Base-by-base conservation (phyloP, 176 grass and related monocot genomes). In the Musa itinerans region DNA sequence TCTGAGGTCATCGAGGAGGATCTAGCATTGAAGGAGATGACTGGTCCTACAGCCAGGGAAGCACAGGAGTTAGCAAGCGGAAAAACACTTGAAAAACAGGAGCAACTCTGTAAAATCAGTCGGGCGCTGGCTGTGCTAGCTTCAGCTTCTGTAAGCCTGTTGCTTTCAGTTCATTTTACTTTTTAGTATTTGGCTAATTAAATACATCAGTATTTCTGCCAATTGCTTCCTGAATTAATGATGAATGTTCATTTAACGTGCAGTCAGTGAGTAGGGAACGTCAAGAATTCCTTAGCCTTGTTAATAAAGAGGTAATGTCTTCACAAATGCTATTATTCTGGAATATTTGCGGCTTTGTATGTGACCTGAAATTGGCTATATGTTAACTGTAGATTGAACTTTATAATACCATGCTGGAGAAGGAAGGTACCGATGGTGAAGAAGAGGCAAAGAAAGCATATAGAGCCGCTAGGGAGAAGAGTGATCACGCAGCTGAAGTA, bases 11-110 rank as follows among this genome's bases (percentile, higher is more conserved):
- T 53, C 23, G 68, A 88, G 58, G 87, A 92, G 78, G 93, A 92
- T 89, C 73, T 92, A 52, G 87, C 89, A 86, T 78, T 96, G 85
- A 92, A 90, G 69, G 89, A 96, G 82, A 90, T 96, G 93, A 84
- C 78, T 53, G 79, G 73, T 14, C 81, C 89, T 82, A 96, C 85
- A 73, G 76, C 77, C 78, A 86, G 81, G 86, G 93, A 96, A 82
- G 80, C 65, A 85, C 63, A 81, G 78, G 86, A 92, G 68, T 54
- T 85, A 76, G 87, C 85, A 71, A 90, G 73, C 86, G 84, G 70
- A 15, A 86, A 92, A 84, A 83, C 61, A 51, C 79, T 76, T 11
- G 85, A 90, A 19, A 96, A 86, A 62, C 71, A 90, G 54, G 93
- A 89, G 54, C 61, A 92, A 50, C 87, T 97, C 73, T 90, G 79